Conservation (phyloP, 129 eudicot species). For the Flaveria sonorensis region DNA sequence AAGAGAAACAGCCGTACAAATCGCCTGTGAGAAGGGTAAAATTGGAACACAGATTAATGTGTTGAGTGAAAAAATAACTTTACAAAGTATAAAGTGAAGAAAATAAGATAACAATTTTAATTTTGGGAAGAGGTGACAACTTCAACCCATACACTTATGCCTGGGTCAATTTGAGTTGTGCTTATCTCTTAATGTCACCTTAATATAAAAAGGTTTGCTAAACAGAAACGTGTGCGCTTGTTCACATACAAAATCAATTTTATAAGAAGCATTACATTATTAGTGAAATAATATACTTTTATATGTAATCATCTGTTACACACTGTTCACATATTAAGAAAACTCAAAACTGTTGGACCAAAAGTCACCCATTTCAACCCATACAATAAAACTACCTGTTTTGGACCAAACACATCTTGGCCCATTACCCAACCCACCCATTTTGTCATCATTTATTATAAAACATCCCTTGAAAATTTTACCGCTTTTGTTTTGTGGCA, state of each 20-base stretch:
- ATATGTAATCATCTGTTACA: not conserved
- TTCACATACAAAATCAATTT: not conserved
- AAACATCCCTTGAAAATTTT: not conserved
- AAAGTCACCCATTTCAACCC: not conserved
- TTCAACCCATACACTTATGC: not conserved
- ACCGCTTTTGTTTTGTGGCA: not conserved
- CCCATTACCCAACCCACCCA: not conserved
- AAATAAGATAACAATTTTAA: not conserved
- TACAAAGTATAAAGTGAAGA: not conserved
- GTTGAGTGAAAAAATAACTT: not conserved
- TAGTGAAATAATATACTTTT: not conserved
- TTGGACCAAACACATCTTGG: not conserved
- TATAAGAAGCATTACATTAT: not conserved
- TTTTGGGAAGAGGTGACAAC: not conserved
- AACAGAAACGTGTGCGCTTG: not conserved
- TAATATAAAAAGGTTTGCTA: not conserved
- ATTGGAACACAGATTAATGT: slow-evolving; percentile 1
- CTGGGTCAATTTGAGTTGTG: not conserved
- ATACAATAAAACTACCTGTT: not conserved
- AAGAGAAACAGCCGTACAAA: slow-evolving; percentile 80
- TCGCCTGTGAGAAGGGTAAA: slow-evolving; percentile 48
- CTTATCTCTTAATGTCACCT: not conserved
- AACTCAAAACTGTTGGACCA: not conserved
- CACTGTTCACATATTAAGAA: not conserved
- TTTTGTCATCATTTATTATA: not conserved